Evolutionary conservation across 768 basidiomycete species (phyloP).

Genomic region (Rhizopogon roseolus): DNA sequence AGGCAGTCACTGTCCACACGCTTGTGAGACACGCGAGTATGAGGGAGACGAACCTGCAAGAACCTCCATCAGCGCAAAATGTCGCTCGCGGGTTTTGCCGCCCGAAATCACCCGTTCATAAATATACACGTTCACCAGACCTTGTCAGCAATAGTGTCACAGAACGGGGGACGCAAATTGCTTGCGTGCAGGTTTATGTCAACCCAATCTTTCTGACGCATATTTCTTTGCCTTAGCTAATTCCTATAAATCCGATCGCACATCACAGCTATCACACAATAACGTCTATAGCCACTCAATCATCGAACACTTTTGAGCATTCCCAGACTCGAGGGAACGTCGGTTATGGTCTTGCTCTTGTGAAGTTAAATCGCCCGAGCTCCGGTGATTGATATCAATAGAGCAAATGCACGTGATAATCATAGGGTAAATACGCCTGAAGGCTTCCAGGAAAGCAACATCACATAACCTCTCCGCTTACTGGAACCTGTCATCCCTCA

Average conservation of each 20-base stretch:
- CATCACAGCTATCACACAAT: background rate
- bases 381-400: slow-evolving; percentile 7
- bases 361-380: background rate
- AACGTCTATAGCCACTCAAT: background rate
- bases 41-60: too few relatives aligned
- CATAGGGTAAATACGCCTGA: slow-evolving; percentile 7
- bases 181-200: too few relatives aligned
- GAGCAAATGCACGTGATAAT: slow-evolving; percentile 24
- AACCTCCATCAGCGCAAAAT: background rate
- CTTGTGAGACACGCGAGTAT: too few relatives aligned
- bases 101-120: slow-evolving; percentile 7
- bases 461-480: slow-evolving; percentile 10
- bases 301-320: background rate
- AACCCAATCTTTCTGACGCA: background rate
- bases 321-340: background rate
- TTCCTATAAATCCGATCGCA: background rate
- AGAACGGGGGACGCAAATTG: background rate
- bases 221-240: background rate
- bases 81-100: slow-evolving; percentile 4
- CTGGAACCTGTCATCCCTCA: slow-evolving; percentile 2
- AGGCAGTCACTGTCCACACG: background rate
- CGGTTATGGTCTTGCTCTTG: background rate
- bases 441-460: background rate
- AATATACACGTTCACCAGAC: background rate
- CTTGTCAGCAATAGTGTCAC: background rate